Conservation (phyloP, 1,139 yeast genomes). For the Candida mesenterica region DNA sequence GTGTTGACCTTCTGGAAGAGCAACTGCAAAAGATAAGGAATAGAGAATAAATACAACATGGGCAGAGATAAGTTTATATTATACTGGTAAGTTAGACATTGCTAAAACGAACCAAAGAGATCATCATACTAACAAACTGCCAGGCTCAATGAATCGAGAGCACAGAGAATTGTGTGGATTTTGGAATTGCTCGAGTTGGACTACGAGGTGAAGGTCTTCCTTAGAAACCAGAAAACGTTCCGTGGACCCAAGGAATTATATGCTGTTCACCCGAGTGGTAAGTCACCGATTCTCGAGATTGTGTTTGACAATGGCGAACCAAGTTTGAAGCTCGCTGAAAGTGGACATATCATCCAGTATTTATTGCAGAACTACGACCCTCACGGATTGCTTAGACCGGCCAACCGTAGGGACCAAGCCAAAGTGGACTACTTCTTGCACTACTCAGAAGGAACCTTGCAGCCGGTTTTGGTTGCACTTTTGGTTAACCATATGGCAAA, state of each 20-base stretch:
- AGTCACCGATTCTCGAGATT: constrained; percentile 53
- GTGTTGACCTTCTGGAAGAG: no score
- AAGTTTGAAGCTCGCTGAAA: constrained; percentile 39
- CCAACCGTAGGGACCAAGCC: constrained; percentile 30
- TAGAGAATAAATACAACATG: no score
- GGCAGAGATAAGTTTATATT: constrained; percentile 25
- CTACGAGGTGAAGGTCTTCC: constrained; percentile 50
- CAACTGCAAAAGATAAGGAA: no score
- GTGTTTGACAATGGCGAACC: constrained; percentile 43
- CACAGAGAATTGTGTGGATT: constrained; percentile 55
- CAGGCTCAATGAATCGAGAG: constrained; percentile 52
- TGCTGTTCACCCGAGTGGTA: constrained; percentile 56
- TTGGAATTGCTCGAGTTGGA: constrained; percentile 51
- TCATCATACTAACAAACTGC: constrained; percentile 9
- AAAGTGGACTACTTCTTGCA: constrained; percentile 52
- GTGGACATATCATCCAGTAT: constrained; percentile 48
- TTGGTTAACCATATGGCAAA: constrained; percentile 41
- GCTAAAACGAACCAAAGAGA: neutral
- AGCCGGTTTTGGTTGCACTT: constrained; percentile 43
- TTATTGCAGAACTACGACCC: constrained; percentile 42
- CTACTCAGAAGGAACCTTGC: constrained; percentile 57
- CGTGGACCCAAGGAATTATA: constrained; percentile 46
- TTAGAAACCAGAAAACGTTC: constrained; percentile 45
- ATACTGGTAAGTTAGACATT: constrained; percentile 23
- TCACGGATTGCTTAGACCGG: constrained; percentile 31